A percentile compares a stretch with the other conserved stretches of the same genome.
Evolutionary conservation across 1,139 yeast species (phyloP).

Genomic region (Blastobotrys petasosporus): DNA sequence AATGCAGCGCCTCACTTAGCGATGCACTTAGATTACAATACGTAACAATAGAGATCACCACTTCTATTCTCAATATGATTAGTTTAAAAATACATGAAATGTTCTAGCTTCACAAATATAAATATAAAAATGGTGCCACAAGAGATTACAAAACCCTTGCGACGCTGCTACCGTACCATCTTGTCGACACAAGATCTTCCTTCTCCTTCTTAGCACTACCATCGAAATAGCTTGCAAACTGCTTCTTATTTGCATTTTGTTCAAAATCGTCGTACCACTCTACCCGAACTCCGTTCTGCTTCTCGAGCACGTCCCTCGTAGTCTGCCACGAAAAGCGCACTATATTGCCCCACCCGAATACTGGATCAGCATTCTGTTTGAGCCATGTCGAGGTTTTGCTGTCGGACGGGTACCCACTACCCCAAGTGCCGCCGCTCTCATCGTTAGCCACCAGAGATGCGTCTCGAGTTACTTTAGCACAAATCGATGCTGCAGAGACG

Average conservation of each 20-base stretch:
- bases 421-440: constrained; percentile 42
- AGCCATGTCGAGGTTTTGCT: constrained; percentile 79
- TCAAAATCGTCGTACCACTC: constrained; percentile 54
- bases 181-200: constrained; percentile 15
- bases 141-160: constrained; percentile 1
- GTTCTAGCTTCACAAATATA: too few relatives aligned
- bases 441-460: constrained; percentile 45
- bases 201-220: constrained; percentile 11
- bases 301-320: constrained; percentile 61
- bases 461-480: constrained; percentile 95
- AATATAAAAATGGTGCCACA: too few relatives aligned
- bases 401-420: constrained; percentile 94
- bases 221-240: constrained; percentile 9
- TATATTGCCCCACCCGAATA: constrained; percentile 83
- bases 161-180: constrained; percentile 19
- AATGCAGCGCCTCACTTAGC: too few relatives aligned
- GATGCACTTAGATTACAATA: too few relatives aligned
- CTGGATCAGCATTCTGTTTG: constrained; percentile 50
- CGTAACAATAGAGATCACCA: too few relatives aligned
- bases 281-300: constrained; percentile 40
- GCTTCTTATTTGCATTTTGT: background rate
- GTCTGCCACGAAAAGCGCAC: constrained; percentile 95
- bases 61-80: too few relatives aligned
- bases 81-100: too few relatives aligned
- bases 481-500: constrained; percentile 94